A percentile compares a stretch with the other conserved stretches of the same genome.
These are phyloP conservation scores for Colletotrichum cereale DNA, from an alignment of 2,329 filamentous ascomycete species.

Conservation along the genomic window DNA sequence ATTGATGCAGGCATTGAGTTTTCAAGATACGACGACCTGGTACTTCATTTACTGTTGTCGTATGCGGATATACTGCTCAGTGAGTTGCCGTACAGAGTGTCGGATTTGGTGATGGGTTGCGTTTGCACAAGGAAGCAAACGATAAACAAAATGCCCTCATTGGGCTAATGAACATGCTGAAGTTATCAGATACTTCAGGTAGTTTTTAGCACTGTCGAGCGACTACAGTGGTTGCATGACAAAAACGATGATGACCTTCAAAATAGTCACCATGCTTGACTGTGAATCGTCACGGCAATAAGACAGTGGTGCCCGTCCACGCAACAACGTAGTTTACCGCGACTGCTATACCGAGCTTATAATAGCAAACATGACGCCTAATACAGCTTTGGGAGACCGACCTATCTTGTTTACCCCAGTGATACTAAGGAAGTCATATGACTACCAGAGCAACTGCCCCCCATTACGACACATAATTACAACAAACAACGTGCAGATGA, in stretches of 20 bases:
- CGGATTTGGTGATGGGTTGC: conserved; percentile 51
- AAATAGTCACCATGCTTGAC: conserved; percentile 23
- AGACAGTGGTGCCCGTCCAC: conserved; percentile 44
- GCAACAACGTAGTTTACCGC: conserved; percentile 32
- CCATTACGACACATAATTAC: conserved; percentile 42
- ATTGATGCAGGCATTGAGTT: conserved; percentile 34
- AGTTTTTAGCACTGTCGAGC: conserved; percentile 40
- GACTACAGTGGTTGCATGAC: conserved; percentile 42
- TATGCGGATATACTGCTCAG: conserved; percentile 42
- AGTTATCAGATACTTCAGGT: conserved; percentile 45
- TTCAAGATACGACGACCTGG: conserved; percentile 36
- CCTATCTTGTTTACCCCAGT: conserved; percentile 27
- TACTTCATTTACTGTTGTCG: conserved; percentile 39
- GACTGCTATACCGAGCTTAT: conserved; percentile 31
- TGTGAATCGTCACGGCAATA: conserved; percentile 43
- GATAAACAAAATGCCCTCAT: conserved; percentile 50
- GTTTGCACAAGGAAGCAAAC: conserved; percentile 51
- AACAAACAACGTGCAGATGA: conserved; percentile 45
- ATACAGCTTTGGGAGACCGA: background rate
- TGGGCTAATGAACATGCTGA: conserved; percentile 50
- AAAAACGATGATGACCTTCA: conserved; percentile 33
- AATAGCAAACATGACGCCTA: conserved; percentile 26
- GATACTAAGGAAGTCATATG: conserved; percentile 43
- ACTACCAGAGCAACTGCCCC: conserved; percentile 44
- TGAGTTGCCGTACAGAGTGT: conserved; percentile 46